phyloP scores from a whole-genome alignment of 2,329 filamentous ascomycete genomes.

The Chrysosphaeria jannelii region DNA sequence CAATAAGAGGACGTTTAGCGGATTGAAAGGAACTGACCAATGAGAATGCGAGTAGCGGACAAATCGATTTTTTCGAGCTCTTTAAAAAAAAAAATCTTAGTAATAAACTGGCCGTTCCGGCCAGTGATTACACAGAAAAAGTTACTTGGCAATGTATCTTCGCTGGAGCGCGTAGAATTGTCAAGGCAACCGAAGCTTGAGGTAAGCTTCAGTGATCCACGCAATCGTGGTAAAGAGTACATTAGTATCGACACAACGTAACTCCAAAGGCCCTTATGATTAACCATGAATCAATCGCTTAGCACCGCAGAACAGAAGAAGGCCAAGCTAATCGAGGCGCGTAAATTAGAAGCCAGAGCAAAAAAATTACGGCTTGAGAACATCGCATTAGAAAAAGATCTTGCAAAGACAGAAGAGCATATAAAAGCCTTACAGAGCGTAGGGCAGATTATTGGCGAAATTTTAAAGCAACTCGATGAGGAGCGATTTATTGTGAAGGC shows the following conservation, averaged over 20 bases:
- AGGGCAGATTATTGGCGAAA: slow-evolving; percentile 96
- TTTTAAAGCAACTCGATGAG: slow-evolving; percentile 93
- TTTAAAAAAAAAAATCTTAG: too few species aligned
- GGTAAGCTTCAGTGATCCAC: slow-evolving; percentile 8
- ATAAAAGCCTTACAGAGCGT: slow-evolving; percentile 98
- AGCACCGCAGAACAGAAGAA: slow-evolving; percentile 10
- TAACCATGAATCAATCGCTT: background rate
- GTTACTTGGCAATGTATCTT: too few species aligned
- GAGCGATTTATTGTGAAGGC: slow-evolving; percentile 99
- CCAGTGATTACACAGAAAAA: too few species aligned
- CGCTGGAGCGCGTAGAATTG: too few species aligned
- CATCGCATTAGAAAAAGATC: slow-evolving; percentile 82
- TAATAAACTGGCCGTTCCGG: too few species aligned
- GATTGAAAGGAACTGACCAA: too few species aligned
- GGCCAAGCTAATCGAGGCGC: slow-evolving; percentile 63
- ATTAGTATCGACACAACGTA: background rate
- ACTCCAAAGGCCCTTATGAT: background rate
- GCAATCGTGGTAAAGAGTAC: background rate
- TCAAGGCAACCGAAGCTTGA: slow-evolving; percentile 11
- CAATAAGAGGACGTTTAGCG: too few species aligned
- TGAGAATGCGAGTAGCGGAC: too few species aligned
- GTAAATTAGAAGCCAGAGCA: slow-evolving; percentile 96
- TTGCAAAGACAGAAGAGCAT: slow-evolving; percentile 92
- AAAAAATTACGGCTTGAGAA: slow-evolving; percentile 85
- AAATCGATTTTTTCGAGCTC: too few species aligned